Evolutionary conservation across 1,284 basidiomycete species (phyloP).

Genomic region (Paramarasmius palmivorus): DNA sequence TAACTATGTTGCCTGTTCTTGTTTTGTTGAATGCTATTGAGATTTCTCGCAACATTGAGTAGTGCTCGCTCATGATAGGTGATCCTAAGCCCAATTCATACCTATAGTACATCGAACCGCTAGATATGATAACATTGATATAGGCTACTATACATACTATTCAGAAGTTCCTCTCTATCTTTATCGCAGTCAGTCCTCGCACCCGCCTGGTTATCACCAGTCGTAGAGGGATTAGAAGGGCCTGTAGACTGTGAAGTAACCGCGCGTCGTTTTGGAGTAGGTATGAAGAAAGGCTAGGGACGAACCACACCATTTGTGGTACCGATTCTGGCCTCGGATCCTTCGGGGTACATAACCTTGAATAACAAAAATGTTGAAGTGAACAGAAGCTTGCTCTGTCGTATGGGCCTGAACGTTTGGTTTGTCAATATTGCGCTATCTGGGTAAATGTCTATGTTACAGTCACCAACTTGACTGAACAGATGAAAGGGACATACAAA

Average conservation of each 20-base stretch:
- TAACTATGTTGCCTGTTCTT: too few relatives aligned
- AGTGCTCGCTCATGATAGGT: too few relatives aligned
- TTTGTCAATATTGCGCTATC: constrained; percentile 62
- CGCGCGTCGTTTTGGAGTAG: background rate
- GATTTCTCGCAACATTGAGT: too few relatives aligned
- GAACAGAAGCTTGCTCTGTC: constrained; percentile 39
- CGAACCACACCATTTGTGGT: constrained; percentile 47
- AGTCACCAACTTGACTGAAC: background rate
- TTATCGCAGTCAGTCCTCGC: too few relatives aligned
- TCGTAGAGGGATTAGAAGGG: background rate
- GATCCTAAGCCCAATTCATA: too few relatives aligned
- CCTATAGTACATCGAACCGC: too few relatives aligned
- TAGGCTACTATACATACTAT: too few relatives aligned
- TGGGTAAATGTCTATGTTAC: constrained; percentile 17
- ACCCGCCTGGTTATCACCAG: too few relatives aligned
- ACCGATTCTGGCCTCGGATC: constrained; percentile 56
- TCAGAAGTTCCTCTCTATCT: too few relatives aligned
- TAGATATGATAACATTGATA: too few relatives aligned
- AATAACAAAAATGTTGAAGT: constrained; percentile 53
- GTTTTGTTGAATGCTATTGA: too few relatives aligned
- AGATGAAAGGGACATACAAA: constrained; percentile 41
- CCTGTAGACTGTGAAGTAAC: constrained; percentile 30
- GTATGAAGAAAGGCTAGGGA: background rate
- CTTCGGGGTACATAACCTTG: constrained; percentile 38
- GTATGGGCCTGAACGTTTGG: constrained; percentile 52